Evolutionary conservation across 2,329 filamentous ascomycete species (phyloP), one percentile per base, ranked within the genome.

Genomic region (Ceratocystis smalleyi): DNA sequence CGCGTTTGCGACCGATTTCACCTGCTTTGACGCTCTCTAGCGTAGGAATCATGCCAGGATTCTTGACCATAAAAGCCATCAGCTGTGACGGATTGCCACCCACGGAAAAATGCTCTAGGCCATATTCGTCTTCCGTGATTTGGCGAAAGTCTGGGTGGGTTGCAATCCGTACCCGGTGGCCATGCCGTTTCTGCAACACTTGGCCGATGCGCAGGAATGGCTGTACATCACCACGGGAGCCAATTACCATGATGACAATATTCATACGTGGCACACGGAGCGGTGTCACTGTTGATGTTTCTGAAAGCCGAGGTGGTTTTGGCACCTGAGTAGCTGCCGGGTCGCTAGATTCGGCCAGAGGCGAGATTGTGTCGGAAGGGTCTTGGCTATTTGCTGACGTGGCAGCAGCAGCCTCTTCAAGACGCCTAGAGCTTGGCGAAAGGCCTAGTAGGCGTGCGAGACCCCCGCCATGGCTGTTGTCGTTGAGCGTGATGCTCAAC

Each of bases 1-100:
- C 79, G 47, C 89, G 77, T 35, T 87, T 77, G 27, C 79, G 77
- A 0, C 84, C 82, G 65, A 92, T 85, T 68, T 92, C 88, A 2
- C 88, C 88, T 1, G 84, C 81, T 67, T 83, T 85, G 64, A 92
- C 81, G 0, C 86, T 86, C 67, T 88, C 83, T 27, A 91, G 75
- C 0, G 81, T 86, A 0, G 89, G 88, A 1, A 94, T 87, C 72
- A 92, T 78, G 3, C 88, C 87, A 0, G 83, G 87, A 69, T 92
- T 91, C 75, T 90, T 90, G 43, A 91, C 87, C 89, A 94, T 92
- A 72, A 91, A 92, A 0, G 87, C 85, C 89, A 92, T 92, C 1
- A 94, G 77, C 72, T 91, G 87, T 0, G 85, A 83, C 1, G 89
- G 89, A 69, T 92, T 85, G 1, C 89, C 89, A 1, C 88, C 88